Conservation (phyloP, 371 early-diverging fungal species). For the Mucor circinelloides region DNA sequence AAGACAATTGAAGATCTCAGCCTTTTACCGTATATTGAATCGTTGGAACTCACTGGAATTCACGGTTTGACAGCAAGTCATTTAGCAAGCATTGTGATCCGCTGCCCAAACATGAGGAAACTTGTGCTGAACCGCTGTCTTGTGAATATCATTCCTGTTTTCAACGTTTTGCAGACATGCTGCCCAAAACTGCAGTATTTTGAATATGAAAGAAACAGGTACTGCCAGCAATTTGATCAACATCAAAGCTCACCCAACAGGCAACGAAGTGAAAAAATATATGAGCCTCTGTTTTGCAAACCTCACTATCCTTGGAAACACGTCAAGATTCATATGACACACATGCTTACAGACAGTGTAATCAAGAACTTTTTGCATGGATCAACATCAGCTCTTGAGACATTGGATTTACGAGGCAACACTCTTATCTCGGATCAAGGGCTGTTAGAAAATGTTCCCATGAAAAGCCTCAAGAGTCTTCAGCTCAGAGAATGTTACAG, state of each 20-base stretch:
- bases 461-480: not conserved
- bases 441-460: not conserved
- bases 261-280: not conserved
- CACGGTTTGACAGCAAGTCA: slow-evolving; percentile 24
- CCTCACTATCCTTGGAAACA: not conserved
- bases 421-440: slow-evolving; percentile 5
- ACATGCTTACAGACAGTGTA: not conserved
- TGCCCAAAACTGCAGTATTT: slow-evolving; percentile 11
- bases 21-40: not conserved
- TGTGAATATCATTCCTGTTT: slow-evolving; percentile 23
- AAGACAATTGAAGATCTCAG: not conserved
- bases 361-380: not conserved
- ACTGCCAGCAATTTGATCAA: not conserved
- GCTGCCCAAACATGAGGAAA: slow-evolving; percentile 12
- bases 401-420: slow-evolving; percentile 11
- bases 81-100: slow-evolving; percentile 18
- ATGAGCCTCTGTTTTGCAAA: not conserved
- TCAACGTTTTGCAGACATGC: slow-evolving; percentile 12
- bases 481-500: slow-evolving; percentile 16
- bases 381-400: not conserved
- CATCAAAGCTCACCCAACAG: not conserved
- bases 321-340: not conserved
- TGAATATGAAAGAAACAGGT: slow-evolving; percentile 13
- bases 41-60: slow-evolving; percentile 19
- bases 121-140: slow-evolving; percentile 20